Percentiles rank a stretch among this genome's conserved stretches.
phyloP scores from a whole-genome alignment of 306 rosid species.

The Rubus parviflorus region DNA sequence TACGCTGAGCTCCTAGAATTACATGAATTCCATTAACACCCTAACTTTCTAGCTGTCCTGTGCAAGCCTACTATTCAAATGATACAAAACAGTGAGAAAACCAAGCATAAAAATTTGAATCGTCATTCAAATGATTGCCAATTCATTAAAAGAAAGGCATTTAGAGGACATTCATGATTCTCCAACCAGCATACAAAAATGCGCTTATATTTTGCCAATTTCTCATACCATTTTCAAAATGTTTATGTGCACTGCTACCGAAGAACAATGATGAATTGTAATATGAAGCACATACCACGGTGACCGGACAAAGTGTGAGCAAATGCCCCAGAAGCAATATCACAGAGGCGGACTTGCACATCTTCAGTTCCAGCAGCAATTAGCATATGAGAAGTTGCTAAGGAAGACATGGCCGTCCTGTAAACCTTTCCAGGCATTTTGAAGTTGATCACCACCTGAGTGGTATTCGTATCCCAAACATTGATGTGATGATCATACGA shows the following conservation, averaged over 20 bases:
- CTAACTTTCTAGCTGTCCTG: neutral
- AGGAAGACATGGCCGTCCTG: conserved; percentile 81
- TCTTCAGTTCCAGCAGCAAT: conserved; percentile 94
- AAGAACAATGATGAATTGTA: neutral
- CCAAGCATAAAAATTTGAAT: neutral
- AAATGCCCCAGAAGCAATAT: conserved; percentile 88
- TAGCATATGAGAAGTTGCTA: conserved; percentile 86
- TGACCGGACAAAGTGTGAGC: conserved; percentile 94
- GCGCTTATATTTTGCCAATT: too few relatives aligned
- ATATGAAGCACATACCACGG: conserved; percentile 54
- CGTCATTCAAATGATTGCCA: too few relatives aligned
- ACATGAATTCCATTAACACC: neutral
- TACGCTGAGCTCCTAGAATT: neutral
- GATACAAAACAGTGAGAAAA: neutral
- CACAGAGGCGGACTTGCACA: conserved; percentile 97
- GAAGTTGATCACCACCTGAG: conserved; percentile 80
- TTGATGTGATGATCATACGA: conserved; percentile 81
- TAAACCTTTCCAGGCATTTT: conserved; percentile 94
- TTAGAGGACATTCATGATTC: too few relatives aligned
- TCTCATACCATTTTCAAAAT: too few relatives aligned
- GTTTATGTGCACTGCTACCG: too few relatives aligned
- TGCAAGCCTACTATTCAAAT: neutral
- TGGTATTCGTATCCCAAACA: conserved; percentile 96
- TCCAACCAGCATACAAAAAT: too few relatives aligned
- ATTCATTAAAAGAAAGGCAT: too few relatives aligned